Evolutionary conservation across 2,329 filamentous ascomycete genomes (phyloP).

Genomic region (Hirsutella rhossiliensis): DNA sequence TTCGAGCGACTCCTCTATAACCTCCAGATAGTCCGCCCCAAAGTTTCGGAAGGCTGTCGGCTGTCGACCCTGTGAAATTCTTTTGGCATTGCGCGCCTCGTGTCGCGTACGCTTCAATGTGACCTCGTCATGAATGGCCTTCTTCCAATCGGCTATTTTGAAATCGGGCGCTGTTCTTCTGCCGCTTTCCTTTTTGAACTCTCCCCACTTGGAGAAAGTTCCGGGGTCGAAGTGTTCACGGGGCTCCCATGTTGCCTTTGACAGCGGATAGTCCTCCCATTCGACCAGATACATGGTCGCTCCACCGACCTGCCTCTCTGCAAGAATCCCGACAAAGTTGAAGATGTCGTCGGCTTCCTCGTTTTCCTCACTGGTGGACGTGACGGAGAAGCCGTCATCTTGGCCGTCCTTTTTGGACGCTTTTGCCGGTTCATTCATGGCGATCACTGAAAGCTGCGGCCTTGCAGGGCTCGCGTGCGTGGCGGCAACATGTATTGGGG

Average conservation of each 20-base stretch:
- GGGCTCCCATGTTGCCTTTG: slow-evolving; percentile 39
- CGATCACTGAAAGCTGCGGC: no score
- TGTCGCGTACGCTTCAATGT: slow-evolving; percentile 23
- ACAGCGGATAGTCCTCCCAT: slow-evolving; percentile 23
- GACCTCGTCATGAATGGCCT: slow-evolving; percentile 15
- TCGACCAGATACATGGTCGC: slow-evolving; percentile 19
- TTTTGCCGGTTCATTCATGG: background rate
- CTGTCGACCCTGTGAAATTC: slow-evolving; percentile 23
- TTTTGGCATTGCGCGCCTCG: slow-evolving; percentile 24
- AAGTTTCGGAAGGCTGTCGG: slow-evolving; percentile 7
- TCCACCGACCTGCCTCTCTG: slow-evolving; percentile 23
- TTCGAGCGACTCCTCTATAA: background rate
- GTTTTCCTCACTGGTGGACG: slow-evolving; percentile 20
- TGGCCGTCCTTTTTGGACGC: background rate
- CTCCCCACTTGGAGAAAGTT: slow-evolving; percentile 30
- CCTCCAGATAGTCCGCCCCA: slow-evolving; percentile 3
- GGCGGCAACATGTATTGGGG: no score
- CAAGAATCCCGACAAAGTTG: slow-evolving; percentile 38
- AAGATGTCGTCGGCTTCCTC: slow-evolving; percentile 32
- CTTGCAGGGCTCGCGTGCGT: no score
- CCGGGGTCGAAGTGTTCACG: slow-evolving; percentile 25
- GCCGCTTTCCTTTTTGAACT: slow-evolving; percentile 22
- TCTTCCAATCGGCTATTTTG: slow-evolving; percentile 23
- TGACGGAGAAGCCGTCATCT: slow-evolving; percentile 17
- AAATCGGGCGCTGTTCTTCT: slow-evolving; percentile 22